Percentiles rank a stretch among this genome's conserved stretches.
Evolutionary conservation across 2,329 filamentous ascomycete genomes (phyloP).

Genomic region (Nothopassalora personata): DNA sequence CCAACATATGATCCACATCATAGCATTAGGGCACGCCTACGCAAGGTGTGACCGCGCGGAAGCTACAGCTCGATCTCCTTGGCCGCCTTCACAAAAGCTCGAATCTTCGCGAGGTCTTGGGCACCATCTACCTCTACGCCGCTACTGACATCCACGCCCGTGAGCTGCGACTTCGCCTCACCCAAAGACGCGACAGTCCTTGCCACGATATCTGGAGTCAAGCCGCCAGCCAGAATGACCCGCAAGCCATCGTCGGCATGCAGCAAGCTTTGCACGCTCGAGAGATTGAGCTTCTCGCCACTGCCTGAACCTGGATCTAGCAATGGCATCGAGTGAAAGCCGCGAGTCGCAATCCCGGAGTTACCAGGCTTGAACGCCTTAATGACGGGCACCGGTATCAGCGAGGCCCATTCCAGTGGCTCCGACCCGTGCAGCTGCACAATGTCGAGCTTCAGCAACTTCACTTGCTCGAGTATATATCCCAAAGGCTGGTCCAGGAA

Average conservation of each 20-base stretch:
- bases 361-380: constrained; percentile 75
- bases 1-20: background rate
- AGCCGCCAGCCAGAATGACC: constrained; percentile 77
- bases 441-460: constrained; percentile 71
- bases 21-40: no score
- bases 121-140: constrained; percentile 81
- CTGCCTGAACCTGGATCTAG: constrained; percentile 82
- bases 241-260: constrained; percentile 63
- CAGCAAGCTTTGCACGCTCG: constrained; percentile 62
- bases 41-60: background rate
- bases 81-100: constrained; percentile 69
- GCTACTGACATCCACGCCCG: constrained; percentile 88
- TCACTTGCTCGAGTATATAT: constrained; percentile 74
- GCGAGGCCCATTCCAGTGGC: constrained; percentile 80
- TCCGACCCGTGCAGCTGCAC: constrained; percentile 92
- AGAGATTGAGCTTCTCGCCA: constrained; percentile 69
- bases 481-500: constrained; percentile 86
- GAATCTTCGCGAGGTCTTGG: constrained; percentile 77
- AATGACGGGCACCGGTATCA: constrained; percentile 91
- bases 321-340: constrained; percentile 77
- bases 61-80: constrained; percentile 44
- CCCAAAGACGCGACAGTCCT: constrained; percentile 60
- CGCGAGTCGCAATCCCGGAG: constrained; percentile 64
- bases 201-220: constrained; percentile 73
- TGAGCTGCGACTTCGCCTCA: constrained; percentile 54